A percentile compares a stretch with the other conserved stretches of the same genome.
Conservation (phyloP, 768 basidiomycete genomes). For the Lactifluus echinatus region DNA sequence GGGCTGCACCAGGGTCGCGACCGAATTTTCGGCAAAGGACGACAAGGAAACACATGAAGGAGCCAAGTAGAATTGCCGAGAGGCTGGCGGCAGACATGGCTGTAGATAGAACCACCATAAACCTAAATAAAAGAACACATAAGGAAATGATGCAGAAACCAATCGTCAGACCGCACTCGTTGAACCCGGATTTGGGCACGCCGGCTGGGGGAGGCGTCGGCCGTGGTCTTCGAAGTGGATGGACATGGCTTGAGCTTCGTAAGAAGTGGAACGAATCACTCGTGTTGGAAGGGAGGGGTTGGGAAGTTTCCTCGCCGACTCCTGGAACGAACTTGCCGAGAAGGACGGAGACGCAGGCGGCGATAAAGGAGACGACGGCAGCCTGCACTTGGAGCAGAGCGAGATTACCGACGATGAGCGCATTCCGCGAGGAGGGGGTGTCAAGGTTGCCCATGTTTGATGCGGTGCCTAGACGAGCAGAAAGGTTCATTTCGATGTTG, state of each 20-base stretch:
- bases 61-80: conserved; percentile 73
- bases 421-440: conserved; percentile 47
- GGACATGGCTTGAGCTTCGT: neutral
- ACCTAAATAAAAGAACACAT: conserved; percentile 34
- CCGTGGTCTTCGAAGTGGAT: conserved; percentile 2
- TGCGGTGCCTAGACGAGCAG: conserved; percentile 88
- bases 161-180: conserved; percentile 5
- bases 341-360: conserved; percentile 67
- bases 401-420: conserved; percentile 74
- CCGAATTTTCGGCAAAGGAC: conserved; percentile 66
- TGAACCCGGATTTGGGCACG: conserved; percentile 14
- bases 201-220: neutral
- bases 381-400: conserved; percentile 90
- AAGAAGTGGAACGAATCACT: neutral
- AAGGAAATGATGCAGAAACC: neutral
- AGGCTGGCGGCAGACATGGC: conserved; percentile 75
- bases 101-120: conserved; percentile 67
- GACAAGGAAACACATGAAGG: conserved; percentile 85
- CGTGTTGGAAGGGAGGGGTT: neutral
- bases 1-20: conserved; percentile 68
- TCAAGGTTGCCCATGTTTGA: conserved; percentile 93
- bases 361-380: conserved; percentile 77
- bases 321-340: conserved; percentile 56
- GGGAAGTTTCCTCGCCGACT: conserved; percentile 4
- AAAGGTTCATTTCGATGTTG: conserved; percentile 98